A percentile compares a stretch with the other conserved stretches of the same genome.
Evolutionary conservation across 257 asterid species (phyloP).

Genomic region (Solanum etuberosum): DNA sequence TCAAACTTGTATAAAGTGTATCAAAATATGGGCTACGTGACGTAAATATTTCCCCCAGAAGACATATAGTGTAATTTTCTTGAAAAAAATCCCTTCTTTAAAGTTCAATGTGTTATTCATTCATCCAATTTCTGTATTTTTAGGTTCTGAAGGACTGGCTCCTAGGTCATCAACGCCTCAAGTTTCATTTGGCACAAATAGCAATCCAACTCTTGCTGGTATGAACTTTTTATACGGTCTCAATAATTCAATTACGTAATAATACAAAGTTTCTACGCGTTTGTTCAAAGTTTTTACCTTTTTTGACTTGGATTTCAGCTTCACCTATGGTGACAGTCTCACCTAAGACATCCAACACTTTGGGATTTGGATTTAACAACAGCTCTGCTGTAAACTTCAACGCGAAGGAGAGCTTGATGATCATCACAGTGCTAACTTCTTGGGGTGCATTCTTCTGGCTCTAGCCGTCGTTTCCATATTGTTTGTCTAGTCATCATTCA

Average conservation of each 20-base stretch:
- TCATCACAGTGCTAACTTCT: conserved; percentile 8
- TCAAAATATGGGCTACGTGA: neutral
- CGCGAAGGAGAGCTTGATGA: conserved; percentile 8
- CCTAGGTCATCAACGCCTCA: conserved; percentile 39
- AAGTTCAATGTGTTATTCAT: neutral
- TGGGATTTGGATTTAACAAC: conserved; percentile 23
- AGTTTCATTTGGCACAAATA: conserved; percentile 32
- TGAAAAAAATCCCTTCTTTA: neutral
- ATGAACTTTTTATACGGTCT: neutral
- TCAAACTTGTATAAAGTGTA: neutral
- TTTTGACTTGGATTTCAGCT: conserved; percentile 25
- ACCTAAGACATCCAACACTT: conserved; percentile 23
- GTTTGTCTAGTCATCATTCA: neutral
- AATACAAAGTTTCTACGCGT: neutral
- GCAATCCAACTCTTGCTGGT: conserved; percentile 45
- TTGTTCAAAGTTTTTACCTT: neutral
- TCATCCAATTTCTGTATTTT: neutral
- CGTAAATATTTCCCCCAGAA: neutral
- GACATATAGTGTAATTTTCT: neutral
- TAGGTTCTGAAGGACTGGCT: conserved; percentile 16
- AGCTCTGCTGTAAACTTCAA: conserved; percentile 25
- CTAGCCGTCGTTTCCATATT: neutral
- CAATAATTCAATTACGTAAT: neutral
- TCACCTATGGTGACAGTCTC: conserved; percentile 30
- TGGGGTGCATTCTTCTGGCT: conserved; percentile 1